These are phyloP conservation scores for Afroboletus lepidellus DNA, from an alignment of 1,284 basidiomycete genomes.

Conservation along the genomic window DNA sequence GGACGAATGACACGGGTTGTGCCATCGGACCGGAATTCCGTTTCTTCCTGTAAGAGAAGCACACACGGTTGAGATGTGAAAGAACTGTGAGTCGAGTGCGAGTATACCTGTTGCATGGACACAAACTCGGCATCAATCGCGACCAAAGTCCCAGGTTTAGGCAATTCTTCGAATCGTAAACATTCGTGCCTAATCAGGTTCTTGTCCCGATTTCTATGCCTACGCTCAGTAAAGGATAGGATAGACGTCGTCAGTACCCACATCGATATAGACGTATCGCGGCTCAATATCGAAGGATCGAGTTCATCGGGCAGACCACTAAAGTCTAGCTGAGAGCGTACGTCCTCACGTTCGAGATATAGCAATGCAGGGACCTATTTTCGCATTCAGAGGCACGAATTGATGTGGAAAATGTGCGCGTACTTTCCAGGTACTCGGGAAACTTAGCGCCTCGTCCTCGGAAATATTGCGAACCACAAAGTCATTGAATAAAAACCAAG, in stretches of 20 bases:
- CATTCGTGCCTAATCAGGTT: conserved; percentile 76
- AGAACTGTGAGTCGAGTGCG: not conserved
- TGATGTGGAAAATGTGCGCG: not conserved
- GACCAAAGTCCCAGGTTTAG: conserved; percentile 82
- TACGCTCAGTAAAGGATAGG: not conserved
- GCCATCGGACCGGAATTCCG: conserved; percentile 92
- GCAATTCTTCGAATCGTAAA: conserved; percentile 76
- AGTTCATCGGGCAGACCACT: conserved; percentile 63
- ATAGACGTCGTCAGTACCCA: conserved; percentile 37
- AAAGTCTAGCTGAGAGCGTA: conserved; percentile 59
- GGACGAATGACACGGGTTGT: conserved; percentile 92
- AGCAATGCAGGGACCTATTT: conserved; percentile 82
- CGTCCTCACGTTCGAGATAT: conserved; percentile 81
- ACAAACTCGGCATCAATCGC: conserved; percentile 99
- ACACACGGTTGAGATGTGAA: not conserved
- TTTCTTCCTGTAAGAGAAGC: conserved; percentile 70
- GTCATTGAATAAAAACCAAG: conserved; percentile 97
- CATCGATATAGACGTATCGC: conserved; percentile 85
- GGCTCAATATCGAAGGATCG: conserved; percentile 70
- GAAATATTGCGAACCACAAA: conserved; percentile 86
- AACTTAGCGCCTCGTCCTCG: conserved; percentile 85
- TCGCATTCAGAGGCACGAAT: not conserved
- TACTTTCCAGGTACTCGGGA: conserved; percentile 92
- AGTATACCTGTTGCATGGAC: conserved; percentile 80
- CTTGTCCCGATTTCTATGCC: conserved; percentile 65